A percentile compares a stretch with the other conserved stretches of the same genome.
Conservation (phyloP, 2,329 filamentous ascomycete species). For the Botrytis fragariae region DNA sequence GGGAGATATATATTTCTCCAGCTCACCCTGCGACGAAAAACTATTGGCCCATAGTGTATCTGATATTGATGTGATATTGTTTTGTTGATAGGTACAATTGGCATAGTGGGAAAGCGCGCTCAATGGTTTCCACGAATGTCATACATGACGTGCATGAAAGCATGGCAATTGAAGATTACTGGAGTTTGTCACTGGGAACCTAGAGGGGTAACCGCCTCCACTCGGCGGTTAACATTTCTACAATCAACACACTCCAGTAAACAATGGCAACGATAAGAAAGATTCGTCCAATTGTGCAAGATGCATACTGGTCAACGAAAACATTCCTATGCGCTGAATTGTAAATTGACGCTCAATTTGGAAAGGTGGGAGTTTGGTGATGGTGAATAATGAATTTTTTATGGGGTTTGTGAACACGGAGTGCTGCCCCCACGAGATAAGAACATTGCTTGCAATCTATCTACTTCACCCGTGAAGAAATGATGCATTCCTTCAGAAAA, state of each 20-base stretch:
- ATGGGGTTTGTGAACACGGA: not conserved
- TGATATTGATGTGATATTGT: conserved; percentile 14
- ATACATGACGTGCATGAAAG: conserved; percentile 21
- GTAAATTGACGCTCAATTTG: conserved; percentile 5
- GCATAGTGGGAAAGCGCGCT: conserved; percentile 19
- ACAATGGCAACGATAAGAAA: not conserved
- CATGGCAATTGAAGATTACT: conserved; percentile 16
- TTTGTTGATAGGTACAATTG: conserved; percentile 18
- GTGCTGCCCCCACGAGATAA: conserved; percentile 5
- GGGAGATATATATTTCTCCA: conserved; percentile 15
- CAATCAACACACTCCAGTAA: not conserved
- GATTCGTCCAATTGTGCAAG: conserved; percentile 7
- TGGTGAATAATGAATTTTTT: conserved; percentile 1
- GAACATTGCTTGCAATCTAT: not conserved
- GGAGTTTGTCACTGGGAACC: not conserved
- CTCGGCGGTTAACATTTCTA: conserved; percentile 10
- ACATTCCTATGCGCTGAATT: conserved; percentile 7
- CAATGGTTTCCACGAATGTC: conserved; percentile 9
- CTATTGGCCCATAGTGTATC: conserved; percentile 1
- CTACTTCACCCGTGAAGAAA: not conserved
- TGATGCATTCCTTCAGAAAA: not conserved
- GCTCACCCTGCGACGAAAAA: not conserved
- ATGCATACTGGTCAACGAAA: not conserved
- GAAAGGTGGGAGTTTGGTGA: not conserved
- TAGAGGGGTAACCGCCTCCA: conserved; percentile 14